A percentile compares a stretch with the other conserved stretches of the same genome.
Evolutionary conservation across 768 basidiomycete species (phyloP).

Genomic region (Hygrophoropsis aurantiaca): DNA sequence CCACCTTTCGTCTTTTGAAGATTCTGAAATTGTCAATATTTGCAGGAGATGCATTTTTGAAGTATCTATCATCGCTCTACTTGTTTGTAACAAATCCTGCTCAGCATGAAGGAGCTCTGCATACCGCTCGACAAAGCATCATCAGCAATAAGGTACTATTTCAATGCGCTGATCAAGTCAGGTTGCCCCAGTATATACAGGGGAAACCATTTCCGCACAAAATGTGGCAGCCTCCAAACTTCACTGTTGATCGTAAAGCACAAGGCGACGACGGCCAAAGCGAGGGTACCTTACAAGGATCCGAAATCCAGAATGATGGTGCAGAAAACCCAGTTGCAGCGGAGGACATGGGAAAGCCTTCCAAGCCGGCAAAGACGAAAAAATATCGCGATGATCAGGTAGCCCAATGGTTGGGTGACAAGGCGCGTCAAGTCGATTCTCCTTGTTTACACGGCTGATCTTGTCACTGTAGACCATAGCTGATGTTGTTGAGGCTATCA

Average conservation of each 20-base stretch:
- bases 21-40: constrained; percentile 1
- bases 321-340: too few species aligned
- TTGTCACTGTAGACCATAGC: constrained; percentile 61
- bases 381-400: constrained; percentile 39
- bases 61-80: constrained; percentile 73
- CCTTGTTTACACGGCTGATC: constrained; percentile 12
- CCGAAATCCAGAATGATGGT: too few species aligned
- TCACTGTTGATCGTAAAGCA: constrained; percentile 20
- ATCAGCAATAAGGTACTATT: constrained; percentile 75
- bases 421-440: constrained; percentile 43
- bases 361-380: constrained; percentile 31
- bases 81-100: constrained; percentile 70
- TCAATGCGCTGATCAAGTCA: constrained; percentile 50
- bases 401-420: constrained; percentile 71
- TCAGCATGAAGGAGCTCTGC: constrained; percentile 65
- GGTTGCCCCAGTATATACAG: constrained; percentile 73
- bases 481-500: constrained; percentile 82
- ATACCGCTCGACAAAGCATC: constrained; percentile 62
- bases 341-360: too few species aligned
- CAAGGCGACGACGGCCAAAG: background rate
- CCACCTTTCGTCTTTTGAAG: background rate
- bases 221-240: constrained; percentile 60
- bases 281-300: too few species aligned
- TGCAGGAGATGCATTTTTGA: constrained; percentile 80
- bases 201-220: constrained; percentile 68